Base-by-base conservation (phyloP, 1,139 yeast species). In the Yamadazyma jaroonii region DNA sequence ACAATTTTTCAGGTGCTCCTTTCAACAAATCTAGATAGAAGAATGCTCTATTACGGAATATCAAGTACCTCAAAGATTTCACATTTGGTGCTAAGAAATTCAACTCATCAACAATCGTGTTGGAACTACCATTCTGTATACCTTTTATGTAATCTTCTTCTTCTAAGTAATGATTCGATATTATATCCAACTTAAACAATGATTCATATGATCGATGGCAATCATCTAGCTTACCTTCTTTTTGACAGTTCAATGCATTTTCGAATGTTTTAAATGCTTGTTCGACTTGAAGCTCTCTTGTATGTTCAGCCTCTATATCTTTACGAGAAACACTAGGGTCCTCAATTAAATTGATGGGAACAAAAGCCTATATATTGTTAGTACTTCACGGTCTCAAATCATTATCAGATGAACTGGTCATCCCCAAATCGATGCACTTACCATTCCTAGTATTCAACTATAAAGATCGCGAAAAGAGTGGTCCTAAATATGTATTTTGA, bases 241-340 rank as follows among this genome's bases (percentile, higher is more conserved):
- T 77, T 46, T 92, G 95, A 9, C 65, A 63, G 9, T 61, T 58
- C 28, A 94, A 63, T 0, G 96, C 96, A 22, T 64, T 61, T 49
- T 88, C 89, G 56, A 84, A 88, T 11, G 81, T 62, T 48, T 79
- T 79, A 57, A 84, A 83, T 3, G 96, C 95, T 53, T 84, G 86
- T 59, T 94, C 98, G 12, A 92, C 81, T 67, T 88, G 79, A 27
- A 77, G 83, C 52, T 92, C 98, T 39, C 96, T 65, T 1, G 97
- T 84, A 52, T 89, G 95, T 47, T 88, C 92, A 48, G 89, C 96
- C 45, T 86, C 95, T 33, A 76, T 64, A 37, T 72, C 77, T 44
- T 67, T 67, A 43, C 68, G 67, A 30, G 71, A 59, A 4, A 53
- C 43, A 9, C 75, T 62, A 33, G 83, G 85, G 52, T 87, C 95